Evolutionary conservation across 768 basidiomycete genomes (phyloP).

Genomic region (Cyclocybe cylindracea): DNA sequence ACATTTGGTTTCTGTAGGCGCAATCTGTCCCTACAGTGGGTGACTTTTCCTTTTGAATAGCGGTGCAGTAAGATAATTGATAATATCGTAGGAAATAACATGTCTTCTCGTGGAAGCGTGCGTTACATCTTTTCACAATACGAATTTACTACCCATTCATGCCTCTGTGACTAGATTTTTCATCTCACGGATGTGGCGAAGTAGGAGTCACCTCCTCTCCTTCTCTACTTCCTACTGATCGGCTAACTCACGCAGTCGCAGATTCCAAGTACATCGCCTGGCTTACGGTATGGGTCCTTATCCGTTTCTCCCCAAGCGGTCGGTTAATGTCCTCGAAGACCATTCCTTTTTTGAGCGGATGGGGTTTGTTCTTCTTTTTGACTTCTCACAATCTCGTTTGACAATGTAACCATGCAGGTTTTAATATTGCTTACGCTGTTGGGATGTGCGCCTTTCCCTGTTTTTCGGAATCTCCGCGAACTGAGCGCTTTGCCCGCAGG

Average conservation of each 20-base stretch:
- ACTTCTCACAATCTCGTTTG: neutral
- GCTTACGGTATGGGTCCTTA: neutral
- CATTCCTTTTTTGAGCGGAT: neutral
- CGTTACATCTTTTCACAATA: neutral
- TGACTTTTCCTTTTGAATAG: neutral
- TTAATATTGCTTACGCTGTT: too few relatives aligned
- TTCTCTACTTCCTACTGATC: neutral
- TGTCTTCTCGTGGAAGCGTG: slow-evolving; percentile 3
- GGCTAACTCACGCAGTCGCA: neutral
- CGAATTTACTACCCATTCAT: too few relatives aligned
- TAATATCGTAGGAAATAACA: neutral
- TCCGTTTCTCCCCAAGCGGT: neutral
- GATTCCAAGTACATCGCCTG: neutral
- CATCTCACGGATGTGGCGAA: slow-evolving; percentile 4
- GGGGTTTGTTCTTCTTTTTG: neutral
- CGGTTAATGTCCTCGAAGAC: neutral
- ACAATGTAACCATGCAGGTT: neutral
- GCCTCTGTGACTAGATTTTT: neutral
- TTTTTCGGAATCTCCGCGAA: too few relatives aligned
- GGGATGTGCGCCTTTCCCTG: too few relatives aligned
- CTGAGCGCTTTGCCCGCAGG: neutral
- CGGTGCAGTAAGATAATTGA: neutral
- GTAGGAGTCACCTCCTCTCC: neutral
- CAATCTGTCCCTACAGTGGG: too few relatives aligned
- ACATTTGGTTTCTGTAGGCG: too few relatives aligned